Base-by-base conservation (phyloP, 2,329 filamentous ascomycete species). In the Davidsoniella virescens region DNA sequence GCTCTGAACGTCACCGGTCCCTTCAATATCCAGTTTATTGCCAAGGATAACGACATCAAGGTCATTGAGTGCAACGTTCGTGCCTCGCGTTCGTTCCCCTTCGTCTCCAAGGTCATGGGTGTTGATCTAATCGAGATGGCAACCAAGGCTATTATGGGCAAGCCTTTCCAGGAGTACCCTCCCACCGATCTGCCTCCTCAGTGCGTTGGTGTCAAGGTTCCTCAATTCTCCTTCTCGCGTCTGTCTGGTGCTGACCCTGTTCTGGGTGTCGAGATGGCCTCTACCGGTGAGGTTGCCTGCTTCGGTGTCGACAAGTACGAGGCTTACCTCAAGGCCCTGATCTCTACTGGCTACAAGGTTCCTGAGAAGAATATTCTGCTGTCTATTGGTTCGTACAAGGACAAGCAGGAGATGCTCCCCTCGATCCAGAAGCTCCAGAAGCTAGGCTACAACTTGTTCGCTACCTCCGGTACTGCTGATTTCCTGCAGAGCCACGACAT, bases 11-110 rank as follows among this genome's bases (percentile, higher is more conserved):
- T 98, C 51, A 96, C 92, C 39, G 92, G 92, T 46, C 92, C 92
- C 18, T 95, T 84, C 76, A 98, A 98, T 68, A 98, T 98, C 56
- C 92, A 98, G 64, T 96, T 98, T 70, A 98, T 98, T 60, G 92
- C 92, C 60, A 96, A 96, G 71, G 88, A 96, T 65, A 96, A 96
- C 64, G 90, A 96, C 57, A 96, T 98, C 72, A 96, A 96, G 73
- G 92, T 98, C 57, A 98, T 98, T 56, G 92, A 98, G 69, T 96
- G 92, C 68, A 98, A 98, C 61, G 92, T 96, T 54, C 82, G 92
- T 55, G 92, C 92, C 14, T 95, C 92, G 43, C 78, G 92, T 56
- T 96, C 90, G 0, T 95, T 95, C 74, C 92, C 92, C 54, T 98
- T 98, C 62, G 88, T 96, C 14, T 95, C 88, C 56, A 98, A 98